Conservation (phyloP, 768 basidiomycete species). For the Atractiella rhizophila region DNA sequence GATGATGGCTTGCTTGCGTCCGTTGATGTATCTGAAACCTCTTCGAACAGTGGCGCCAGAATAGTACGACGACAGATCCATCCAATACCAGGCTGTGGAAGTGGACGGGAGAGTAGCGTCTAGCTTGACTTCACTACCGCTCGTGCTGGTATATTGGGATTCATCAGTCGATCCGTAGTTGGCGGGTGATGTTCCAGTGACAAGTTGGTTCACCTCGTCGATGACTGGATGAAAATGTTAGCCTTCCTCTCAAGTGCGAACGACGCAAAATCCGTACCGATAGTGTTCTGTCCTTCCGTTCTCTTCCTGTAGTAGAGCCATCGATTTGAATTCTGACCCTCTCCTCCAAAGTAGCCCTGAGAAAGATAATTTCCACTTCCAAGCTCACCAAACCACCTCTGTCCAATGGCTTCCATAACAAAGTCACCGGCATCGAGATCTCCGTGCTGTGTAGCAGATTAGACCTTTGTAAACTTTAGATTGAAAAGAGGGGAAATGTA, state of each 20-base stretch:
- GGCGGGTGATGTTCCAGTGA: slow-evolving; percentile 34
- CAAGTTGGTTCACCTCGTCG: slow-evolving; percentile 50
- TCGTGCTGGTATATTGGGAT: slow-evolving; percentile 40
- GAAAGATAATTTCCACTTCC: slow-evolving; percentile 68
- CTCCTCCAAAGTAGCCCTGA: slow-evolving; percentile 47
- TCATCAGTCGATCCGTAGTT: slow-evolving; percentile 32
- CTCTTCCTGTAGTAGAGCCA: slow-evolving; percentile 92
- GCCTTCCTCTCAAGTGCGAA: too few species aligned
- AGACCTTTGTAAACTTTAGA: not conserved
- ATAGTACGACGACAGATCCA: slow-evolving; percentile 11
- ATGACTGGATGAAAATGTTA: too few species aligned
- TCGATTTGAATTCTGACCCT: slow-evolving; percentile 34
- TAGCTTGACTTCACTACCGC: slow-evolving; percentile 56
- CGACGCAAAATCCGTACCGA: too few species aligned
- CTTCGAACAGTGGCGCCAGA: slow-evolving; percentile 46
- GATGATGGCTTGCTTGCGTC: slow-evolving; percentile 59
- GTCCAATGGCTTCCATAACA: slow-evolving; percentile 75
- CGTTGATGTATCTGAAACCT: slow-evolving; percentile 59
- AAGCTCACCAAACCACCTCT: slow-evolving; percentile 86
- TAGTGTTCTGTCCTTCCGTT: slow-evolving; percentile 91
- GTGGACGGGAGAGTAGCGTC: slow-evolving; percentile 56
- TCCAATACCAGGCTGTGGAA: too few species aligned
- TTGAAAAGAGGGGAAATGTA: slow-evolving; percentile 4
- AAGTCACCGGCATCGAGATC: slow-evolving; percentile 89
- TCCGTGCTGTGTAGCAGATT: slow-evolving; percentile 32